Base-by-base conservation (phyloP, 352 stramenopile species). In the Globisporangium barbulae region DNA sequence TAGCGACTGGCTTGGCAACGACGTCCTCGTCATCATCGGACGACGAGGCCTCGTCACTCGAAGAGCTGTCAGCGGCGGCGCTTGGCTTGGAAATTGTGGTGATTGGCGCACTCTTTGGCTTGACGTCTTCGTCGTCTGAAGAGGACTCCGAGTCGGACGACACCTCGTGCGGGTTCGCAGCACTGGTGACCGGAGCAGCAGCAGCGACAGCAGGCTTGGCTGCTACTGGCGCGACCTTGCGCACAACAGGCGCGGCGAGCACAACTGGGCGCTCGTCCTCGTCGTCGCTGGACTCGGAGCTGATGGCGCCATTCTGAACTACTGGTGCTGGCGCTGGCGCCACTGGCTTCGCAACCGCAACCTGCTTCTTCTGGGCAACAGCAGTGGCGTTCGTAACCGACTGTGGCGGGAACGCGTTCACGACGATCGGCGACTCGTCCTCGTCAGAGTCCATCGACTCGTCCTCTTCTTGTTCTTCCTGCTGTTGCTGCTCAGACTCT, bases 261-360 rank as follows among this genome's bases (percentile, higher is more conserved):
- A 66, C 59, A 13, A 71, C 33, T 35, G 61, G 61, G 12, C 56
- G 67, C 1, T 73, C 65, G 17, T 79, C 71, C 15, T 78, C 73
- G 10, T 81, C 75, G 21, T 79, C 70, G 22, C 69, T 78, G 15
- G 75, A 84, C 33, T 81, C 75, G 9, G 73, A 79, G 63, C 73
- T 81, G 10, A 74, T 41, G 19, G 68, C 68, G 10, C n/a, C 35
- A 5, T 31, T 47, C n/a, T 37, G 41, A 28, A 19, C 21, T 15
- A 39, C n/a, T 37, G 49, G 31, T n/a, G 53, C 19, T 33, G 53
- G 31, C 25, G 47, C 28, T 57, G 49, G 42, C 49, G 60, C 37
- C 33, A 47, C 0, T 15, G 33, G 2, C 30, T 8, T 12, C 22
- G 44, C 49, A 47, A n/a, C 47, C 6, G 7, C 37, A 12, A 45